Percentiles rank a stretch among this genome's conserved stretches.
Conservation (phyloP, 805 yeast genomes). For the Candida koratica region DNA sequence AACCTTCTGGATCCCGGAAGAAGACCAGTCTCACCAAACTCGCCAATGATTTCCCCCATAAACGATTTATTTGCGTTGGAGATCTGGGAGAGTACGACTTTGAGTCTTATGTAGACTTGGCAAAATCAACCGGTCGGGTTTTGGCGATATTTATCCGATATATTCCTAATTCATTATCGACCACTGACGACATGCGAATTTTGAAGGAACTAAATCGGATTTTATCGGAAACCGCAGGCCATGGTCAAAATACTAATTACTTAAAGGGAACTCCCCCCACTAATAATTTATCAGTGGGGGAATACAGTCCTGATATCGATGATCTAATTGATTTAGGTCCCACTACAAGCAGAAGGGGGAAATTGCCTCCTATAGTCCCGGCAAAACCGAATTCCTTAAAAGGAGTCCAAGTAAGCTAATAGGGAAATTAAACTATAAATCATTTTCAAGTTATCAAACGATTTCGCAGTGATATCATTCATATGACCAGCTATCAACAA, state of each 20-base stretch:
- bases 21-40: conserved; percentile 59
- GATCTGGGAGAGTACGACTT: conserved; percentile 95
- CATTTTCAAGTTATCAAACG: conserved; percentile 35
- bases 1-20: conserved; percentile 83
- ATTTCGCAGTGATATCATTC: conserved; percentile 22
- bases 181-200: conserved; percentile 39
- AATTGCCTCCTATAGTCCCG: conserved; percentile 45
- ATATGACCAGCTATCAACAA: conserved; percentile 25
- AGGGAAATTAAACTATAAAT: conserved; percentile 20
- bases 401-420: conserved; percentile 29
- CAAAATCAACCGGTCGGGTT: conserved; percentile 59
- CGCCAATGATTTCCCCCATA: conserved; percentile 66
- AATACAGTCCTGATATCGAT: no score
- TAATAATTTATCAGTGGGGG: no score
- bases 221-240: conserved; percentile 8
- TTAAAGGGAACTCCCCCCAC: conserved; percentile 1
- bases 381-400: conserved; percentile 42
- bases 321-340: conserved; percentile 34
- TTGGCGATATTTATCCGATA: conserved; percentile 77
- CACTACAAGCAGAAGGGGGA: conserved; percentile 10
- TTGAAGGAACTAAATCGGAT: conserved; percentile 28
- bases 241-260: conserved; percentile 9
- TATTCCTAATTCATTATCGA: conserved; percentile 66
- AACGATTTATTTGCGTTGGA: conserved; percentile 81
- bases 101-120: conserved; percentile 80